Conservation (phyloP, 176 grass and related monocot species). For the Phoenix dactylifera region DNA sequence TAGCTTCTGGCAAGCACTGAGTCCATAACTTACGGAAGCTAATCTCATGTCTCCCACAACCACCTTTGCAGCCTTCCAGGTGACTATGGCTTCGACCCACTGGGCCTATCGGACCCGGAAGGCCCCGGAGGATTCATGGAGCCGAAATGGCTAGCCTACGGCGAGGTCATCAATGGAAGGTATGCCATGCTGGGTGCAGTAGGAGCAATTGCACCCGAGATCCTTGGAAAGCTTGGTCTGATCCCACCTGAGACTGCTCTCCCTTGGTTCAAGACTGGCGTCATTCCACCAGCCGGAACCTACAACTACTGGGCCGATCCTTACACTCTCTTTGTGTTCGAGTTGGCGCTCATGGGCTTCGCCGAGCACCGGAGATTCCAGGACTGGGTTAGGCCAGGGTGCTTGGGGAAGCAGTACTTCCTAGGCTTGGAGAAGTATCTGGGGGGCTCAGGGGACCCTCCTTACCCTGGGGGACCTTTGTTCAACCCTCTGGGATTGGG, state of each 20-base stretch:
- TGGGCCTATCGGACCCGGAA: conserved; percentile 85
- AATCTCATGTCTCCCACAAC: too few species aligned
- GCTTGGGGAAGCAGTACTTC: conserved; percentile 90
- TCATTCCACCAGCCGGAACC: conserved; percentile 70
- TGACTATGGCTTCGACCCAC: conserved; percentile 72
- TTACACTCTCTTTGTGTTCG: conserved; percentile 87
- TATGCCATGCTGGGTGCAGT: conserved; percentile 70
- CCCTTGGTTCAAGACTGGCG: conserved; percentile 89
- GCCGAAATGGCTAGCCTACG: conserved; percentile 88
- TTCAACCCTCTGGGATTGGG: conserved; percentile 90
- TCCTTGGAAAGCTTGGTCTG: conserved; percentile 51
- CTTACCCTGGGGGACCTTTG: conserved; percentile 66
- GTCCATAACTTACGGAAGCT: too few species aligned
- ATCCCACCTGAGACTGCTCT: conserved; percentile 77
- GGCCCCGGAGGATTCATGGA: conserved; percentile 94
- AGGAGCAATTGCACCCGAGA: conserved; percentile 58
- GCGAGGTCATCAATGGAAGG: conserved; percentile 87
- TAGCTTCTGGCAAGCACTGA: too few species aligned
- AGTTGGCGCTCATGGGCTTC: conserved; percentile 89
- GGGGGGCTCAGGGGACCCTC: conserved; percentile 60
- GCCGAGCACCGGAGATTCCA: conserved; percentile 95
- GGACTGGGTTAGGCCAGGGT: conserved; percentile 85
- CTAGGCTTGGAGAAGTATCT: conserved; percentile 74
- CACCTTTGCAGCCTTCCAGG: conserved; percentile 57
- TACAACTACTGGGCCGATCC: conserved; percentile 91